These are phyloP conservation scores for Globisporangium takayamanum DNA, from an alignment of 352 stramenopile genomes.

Conservation along the genomic window DNA sequence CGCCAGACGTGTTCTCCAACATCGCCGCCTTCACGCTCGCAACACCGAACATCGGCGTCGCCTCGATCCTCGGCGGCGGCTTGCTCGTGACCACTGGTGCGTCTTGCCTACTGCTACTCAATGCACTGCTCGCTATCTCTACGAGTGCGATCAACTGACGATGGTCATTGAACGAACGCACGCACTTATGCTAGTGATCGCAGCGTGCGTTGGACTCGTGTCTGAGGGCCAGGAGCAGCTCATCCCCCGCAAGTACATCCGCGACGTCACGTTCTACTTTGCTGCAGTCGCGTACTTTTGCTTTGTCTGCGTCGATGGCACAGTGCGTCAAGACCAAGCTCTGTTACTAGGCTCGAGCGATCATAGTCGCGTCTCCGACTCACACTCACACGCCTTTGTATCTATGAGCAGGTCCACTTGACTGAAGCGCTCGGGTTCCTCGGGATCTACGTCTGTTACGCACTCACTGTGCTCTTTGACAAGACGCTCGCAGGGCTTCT, in stretches of 20 bases:
- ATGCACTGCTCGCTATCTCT: not conserved
- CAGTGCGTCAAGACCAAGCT: slow-evolving; percentile 10
- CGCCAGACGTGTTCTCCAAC: slow-evolving; percentile 75
- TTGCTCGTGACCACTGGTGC: slow-evolving; percentile 64
- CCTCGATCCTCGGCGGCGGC: slow-evolving; percentile 60
- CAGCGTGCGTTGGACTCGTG: slow-evolving; percentile 57
- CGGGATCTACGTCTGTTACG: slow-evolving; percentile 62
- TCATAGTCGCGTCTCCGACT: too few relatives aligned
- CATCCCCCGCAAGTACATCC: slow-evolving; percentile 66
- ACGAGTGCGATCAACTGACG: too few relatives aligned
- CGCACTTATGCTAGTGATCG: slow-evolving; percentile 32
- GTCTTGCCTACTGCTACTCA: not conserved
- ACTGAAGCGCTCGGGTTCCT: slow-evolving; percentile 64
- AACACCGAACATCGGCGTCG: slow-evolving; percentile 63
- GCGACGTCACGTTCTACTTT: slow-evolving; percentile 74
- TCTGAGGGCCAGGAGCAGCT: slow-evolving; percentile 68
- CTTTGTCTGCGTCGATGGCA: slow-evolving; percentile 66
- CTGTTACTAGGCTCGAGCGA: not conserved
- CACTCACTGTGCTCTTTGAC: slow-evolving; percentile 56
- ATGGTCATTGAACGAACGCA: not conserved
- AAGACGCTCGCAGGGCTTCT: slow-evolving; percentile 24
- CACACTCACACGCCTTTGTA: not conserved
- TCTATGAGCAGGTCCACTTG: slow-evolving; percentile 33
- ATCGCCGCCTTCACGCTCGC: slow-evolving; percentile 61
- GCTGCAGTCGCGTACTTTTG: slow-evolving; percentile 59